These are phyloP conservation scores for Farysia itapuensis DNA, from an alignment of 1,284 basidiomycete genomes.

Conservation along the genomic window DNA sequence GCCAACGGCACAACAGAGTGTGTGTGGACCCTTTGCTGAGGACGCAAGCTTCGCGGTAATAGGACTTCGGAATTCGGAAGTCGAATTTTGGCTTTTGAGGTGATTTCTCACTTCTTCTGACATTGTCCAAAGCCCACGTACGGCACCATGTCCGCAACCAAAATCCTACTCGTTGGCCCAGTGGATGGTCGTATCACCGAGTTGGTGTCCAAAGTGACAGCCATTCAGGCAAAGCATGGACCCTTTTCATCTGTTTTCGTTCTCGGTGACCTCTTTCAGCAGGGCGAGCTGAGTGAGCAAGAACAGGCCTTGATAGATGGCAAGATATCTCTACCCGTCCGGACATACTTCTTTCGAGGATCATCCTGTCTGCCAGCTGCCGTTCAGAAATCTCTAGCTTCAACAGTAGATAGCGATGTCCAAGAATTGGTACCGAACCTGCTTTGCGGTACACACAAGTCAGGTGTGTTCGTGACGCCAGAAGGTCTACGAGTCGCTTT, in stretches of 20 bases:
- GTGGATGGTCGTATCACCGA: constrained; percentile 74
- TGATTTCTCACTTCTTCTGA: neutral
- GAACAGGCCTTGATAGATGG: constrained; percentile 71
- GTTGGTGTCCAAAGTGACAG: constrained; percentile 77
- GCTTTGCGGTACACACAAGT: constrained; percentile 21
- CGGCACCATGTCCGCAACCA: constrained; percentile 14
- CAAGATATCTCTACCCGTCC: constrained; percentile 73
- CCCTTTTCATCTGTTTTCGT: constrained; percentile 87
- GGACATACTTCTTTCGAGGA: constrained; percentile 90
- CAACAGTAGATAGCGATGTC: neutral
- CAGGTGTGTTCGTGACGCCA: constrained; percentile 18
- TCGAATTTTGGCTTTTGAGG: no score
- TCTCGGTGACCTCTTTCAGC: constrained; percentile 80
- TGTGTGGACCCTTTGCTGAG: no score
- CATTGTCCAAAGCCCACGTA: no score
- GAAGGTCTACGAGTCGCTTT: constrained; percentile 39
- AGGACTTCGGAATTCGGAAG: no score
- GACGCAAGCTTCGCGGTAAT: no score
- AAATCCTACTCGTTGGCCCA: constrained; percentile 82
- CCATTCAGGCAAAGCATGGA: constrained; percentile 89
- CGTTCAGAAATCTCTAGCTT: neutral
- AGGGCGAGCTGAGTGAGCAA: constrained; percentile 46
- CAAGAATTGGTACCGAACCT: constrained; percentile 3
- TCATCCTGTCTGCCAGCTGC: constrained; percentile 28
- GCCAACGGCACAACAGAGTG: no score